Evolutionary conservation across 139 green algal genomes (phyloP).

Genomic region (Microglena sp.): DNA sequence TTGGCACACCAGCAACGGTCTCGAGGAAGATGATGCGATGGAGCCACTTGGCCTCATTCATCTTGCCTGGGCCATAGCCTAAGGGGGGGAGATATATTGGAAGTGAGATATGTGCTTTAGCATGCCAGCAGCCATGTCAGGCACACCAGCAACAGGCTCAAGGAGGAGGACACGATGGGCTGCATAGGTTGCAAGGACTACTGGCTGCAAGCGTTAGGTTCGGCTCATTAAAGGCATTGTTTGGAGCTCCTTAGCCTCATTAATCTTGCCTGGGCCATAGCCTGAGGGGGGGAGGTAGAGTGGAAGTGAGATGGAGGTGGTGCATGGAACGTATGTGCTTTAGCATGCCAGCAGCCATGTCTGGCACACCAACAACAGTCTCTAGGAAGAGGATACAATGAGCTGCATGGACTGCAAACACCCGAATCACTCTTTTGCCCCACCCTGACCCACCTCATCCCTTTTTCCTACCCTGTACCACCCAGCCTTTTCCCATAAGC

Average conservation of each 20-base stretch:
- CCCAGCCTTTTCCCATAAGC: no score
- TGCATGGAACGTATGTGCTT: conserved; percentile 79
- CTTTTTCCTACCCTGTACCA: no score
- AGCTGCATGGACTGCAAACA: no score
- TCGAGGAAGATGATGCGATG: conserved; percentile 81
- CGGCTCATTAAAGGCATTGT: no score
- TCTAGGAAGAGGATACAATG: conserved; percentile 81
- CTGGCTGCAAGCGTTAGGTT: no score
- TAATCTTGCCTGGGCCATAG: no score
- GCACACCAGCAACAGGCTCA: conserved; percentile 85
- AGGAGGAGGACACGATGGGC: conserved; percentile 77
- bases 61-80: conserved; percentile 10
- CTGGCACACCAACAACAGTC: conserved; percentile 82
- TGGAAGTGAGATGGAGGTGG: no score
- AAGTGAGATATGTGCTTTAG: conserved; percentile 65
- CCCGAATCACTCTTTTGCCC: no score
- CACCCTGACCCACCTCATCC: no score
- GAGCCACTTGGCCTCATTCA: conserved; percentile 69
- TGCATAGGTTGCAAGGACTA: no score
- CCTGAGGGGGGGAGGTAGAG: no score
- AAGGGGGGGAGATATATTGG: no score
- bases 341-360: conserved; percentile 87
- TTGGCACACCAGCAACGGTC: conserved; percentile 81
- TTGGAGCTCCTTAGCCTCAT: conserved; percentile 68
- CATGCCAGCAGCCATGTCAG: conserved; percentile 87